Base-by-base conservation (phyloP, 805 yeast species). In the Tetrapisispora pingtungensis region DNA sequence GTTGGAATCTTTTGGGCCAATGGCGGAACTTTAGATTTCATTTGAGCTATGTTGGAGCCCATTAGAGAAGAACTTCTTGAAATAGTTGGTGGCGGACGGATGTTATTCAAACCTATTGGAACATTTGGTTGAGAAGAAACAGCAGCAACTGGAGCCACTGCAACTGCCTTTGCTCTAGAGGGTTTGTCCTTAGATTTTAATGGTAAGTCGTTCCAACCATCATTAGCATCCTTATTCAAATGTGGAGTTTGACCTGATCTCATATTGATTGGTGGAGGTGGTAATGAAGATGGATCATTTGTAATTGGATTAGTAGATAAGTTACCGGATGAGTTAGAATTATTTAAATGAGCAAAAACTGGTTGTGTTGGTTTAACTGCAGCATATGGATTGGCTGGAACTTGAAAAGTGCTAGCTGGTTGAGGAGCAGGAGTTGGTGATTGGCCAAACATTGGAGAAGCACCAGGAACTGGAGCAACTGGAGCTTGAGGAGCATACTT, bases 131-230 rank as follows among this genome's bases (percentile, higher is more conserved):
- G 45, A 13, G 32, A 4, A 12, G 35, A 6, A 14, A 15, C n/a
- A 2, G 44, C 27, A 14, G 49, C 44, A 13, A 47, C 46, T 36
- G 65, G 62, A 13, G 67, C 67, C 27, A 73, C 68, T 1, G 70
- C 62, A 19, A 64, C 61, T 7, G 66, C 58, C 35, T 63, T 62
- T 12, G 65, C 66, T 47, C 67, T 59, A 10, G 54, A 52, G 30
- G 61, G 59, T 20, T 48, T 46, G 26, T 57, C 64, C 32, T 57
- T 57, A 7, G 61, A 56, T 13, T 56, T 57, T 26, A 62, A 40
- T 35, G 67, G 61, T 45, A 64, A 46, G 47, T 64, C 67, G 43
- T 64, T 64, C 68, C 68, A 64, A 19, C 68, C 68, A 39, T 61
- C 60, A 40, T 62, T 64, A 14, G 68, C 66, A 43, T 62, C 60